Evolutionary conservation across 1,284 basidiomycete genomes (phyloP).

Genomic region (Microbotryum lychnidis-dioicae): DNA sequence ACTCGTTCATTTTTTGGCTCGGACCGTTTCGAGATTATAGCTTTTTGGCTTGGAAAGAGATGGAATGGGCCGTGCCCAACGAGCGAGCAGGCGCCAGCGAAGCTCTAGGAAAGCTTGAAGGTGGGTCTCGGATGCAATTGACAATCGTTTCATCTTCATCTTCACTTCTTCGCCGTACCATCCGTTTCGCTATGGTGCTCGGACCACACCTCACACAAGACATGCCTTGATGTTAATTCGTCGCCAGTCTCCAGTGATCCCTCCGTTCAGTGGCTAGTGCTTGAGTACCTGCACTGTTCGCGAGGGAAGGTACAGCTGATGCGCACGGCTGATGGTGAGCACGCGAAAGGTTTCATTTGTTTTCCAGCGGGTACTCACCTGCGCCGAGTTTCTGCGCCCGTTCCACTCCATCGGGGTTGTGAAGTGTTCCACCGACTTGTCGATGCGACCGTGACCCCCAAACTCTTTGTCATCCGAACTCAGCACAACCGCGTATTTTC

Average conservation of each 20-base stretch:
- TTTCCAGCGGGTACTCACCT: slow-evolving; percentile 48
- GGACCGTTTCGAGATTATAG: slow-evolving; percentile 29
- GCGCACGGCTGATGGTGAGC: neutral
- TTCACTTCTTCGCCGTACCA: no score
- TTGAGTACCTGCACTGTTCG: slow-evolving; percentile 26
- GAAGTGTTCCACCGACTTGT: slow-evolving; percentile 57
- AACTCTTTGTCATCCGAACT: slow-evolving; percentile 77
- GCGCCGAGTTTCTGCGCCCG: slow-evolving; percentile 73
- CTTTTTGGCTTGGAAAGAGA: slow-evolving; percentile 21
- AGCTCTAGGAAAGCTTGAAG: neutral
- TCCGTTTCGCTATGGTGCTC: no score
- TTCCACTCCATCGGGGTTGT: slow-evolving; percentile 91
- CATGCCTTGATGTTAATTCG: neutral
- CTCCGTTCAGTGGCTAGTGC: slow-evolving; percentile 8
- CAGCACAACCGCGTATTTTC: slow-evolving; percentile 76
- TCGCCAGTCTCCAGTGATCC: neutral
- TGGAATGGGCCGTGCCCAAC: slow-evolving; percentile 16
- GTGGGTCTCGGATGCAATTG: neutral
- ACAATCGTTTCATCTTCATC: neutral
- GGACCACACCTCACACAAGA: neutral
- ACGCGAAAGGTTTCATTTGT: neutral
- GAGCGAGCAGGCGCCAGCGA: neutral
- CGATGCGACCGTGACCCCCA: slow-evolving; percentile 80
- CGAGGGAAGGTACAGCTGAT: slow-evolving; percentile 24
- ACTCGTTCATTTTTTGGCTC: slow-evolving; percentile 21